Base-by-base conservation (phyloP, 1,139 yeast species). In the Scheffersomyces segobiensis region DNA sequence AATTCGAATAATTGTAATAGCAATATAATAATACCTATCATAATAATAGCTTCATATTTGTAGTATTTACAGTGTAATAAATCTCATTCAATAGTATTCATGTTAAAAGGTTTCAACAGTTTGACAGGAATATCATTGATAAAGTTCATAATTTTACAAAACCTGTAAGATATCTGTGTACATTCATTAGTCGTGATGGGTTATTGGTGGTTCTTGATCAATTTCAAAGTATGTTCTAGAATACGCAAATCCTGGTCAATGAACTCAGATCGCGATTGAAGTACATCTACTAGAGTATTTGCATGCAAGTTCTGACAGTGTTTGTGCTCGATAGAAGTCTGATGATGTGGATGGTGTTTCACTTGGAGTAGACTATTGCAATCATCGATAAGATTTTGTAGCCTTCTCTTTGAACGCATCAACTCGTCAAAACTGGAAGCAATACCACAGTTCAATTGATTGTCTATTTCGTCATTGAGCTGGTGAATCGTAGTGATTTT, bases 401-500 rank as follows among this genome's bases (percentile, higher is more conserved):
- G 63, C 52, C 65, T 62, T n/a, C 53, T 54, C 61, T 72, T 73
- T 19, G 65, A 61, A 8, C 58, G 59, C 53, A 71, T 58, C 53
- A 79, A 65, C 32, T 46, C 50, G n/a, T 32, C 48, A 17, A 26
- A 32, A 55, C 67, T 73, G n/a, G 53, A 55, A 0, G 72, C 67
- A 14, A 76, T 66, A 55, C 73, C 77, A 17, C 67, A 60, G 48
- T 69, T 69, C 55, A 79, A 60, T 59, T 79, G 83, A 18, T 66
- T 64, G 57, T 78, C 78, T 17, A 80, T 78, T 50, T 78, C 78
- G 5, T 65, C 57, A 63, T 80, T 77, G 21, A 80, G 65, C 54
- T 78, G 76, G 58, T 79, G 83, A 12, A 80, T 77, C 10, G 83
- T 79, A n/a, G 80, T 71, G 57, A 80, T 78, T 62, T 80, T 80